Evolutionary conservation across 441 rosid species (phyloP).

Genomic region (Gossypium laxum): DNA sequence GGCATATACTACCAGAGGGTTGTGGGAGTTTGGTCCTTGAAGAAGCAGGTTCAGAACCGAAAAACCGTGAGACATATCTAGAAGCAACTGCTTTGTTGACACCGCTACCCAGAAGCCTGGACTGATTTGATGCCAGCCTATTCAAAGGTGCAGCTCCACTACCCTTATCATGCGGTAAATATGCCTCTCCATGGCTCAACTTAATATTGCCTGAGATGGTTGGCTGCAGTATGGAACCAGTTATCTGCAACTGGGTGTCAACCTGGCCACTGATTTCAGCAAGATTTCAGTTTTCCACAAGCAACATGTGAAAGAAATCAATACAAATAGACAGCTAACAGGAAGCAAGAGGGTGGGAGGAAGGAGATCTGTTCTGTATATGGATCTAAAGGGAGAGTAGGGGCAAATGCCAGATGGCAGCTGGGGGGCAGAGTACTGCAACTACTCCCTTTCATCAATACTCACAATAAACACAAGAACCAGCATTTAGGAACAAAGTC

Average conservation of each 20-base stretch:
- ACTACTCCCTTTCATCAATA: not conserved
- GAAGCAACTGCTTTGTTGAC: conserved; percentile 75
- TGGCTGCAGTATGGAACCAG: conserved; percentile 96
- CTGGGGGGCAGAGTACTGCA: not conserved
- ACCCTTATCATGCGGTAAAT: conserved; percentile 93
- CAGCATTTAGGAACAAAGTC: not conserved
- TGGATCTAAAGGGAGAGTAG: not conserved
- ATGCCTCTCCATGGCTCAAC: conserved; percentile 96
- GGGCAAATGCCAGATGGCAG: conserved; percentile 1
- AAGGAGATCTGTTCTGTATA: not conserved
- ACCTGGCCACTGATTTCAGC: conserved; percentile 84
- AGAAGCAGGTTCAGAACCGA: conserved; percentile 57
- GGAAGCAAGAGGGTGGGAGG: not conserved
- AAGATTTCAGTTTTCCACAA: conserved; percentile 22
- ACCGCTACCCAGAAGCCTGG: conserved; percentile 56
- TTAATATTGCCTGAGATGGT: conserved; percentile 84
- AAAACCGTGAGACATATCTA: conserved; percentile 71
- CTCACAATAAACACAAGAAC: not conserved
- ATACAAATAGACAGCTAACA: conserved; percentile 3
- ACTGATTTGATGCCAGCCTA: conserved; percentile 63
- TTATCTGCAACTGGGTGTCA: conserved; percentile 80
- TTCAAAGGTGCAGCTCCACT: conserved; percentile 63
- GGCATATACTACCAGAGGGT: conserved; percentile 41
- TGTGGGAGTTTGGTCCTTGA: conserved; percentile 52
- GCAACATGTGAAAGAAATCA: conserved; percentile 8